phyloP scores from a whole-genome alignment of 1,284 basidiomycete species.

The Rhodotorula sp. region DNA sequence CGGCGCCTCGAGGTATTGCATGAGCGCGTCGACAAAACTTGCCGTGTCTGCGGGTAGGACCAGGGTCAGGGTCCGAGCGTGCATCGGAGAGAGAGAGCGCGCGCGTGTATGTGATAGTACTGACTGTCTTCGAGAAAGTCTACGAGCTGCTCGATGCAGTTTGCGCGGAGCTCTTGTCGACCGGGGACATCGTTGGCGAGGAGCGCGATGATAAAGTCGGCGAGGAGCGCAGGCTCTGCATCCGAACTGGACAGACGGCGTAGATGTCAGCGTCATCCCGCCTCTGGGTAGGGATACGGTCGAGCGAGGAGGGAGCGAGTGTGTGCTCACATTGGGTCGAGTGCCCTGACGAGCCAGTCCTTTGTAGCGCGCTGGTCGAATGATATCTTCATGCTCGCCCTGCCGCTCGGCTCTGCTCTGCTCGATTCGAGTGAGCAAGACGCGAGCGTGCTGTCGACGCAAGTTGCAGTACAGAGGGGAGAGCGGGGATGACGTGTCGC shows the following conservation, averaged over 20 bases:
- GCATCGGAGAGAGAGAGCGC: neutral
- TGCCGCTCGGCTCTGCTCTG: no score
- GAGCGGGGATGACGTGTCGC: neutral
- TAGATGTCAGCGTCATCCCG: no score
- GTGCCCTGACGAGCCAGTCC: slow-evolving; percentile 71
- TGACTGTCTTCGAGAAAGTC: slow-evolving; percentile 78
- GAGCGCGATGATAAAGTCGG: slow-evolving; percentile 92
- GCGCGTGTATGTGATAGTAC: neutral
- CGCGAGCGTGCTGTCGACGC: no score
- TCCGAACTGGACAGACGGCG: slow-evolving; percentile 67
- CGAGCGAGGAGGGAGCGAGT: no score
- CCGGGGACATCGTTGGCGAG: slow-evolving; percentile 84
- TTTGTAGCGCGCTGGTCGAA: slow-evolving; percentile 26
- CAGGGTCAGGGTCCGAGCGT: neutral
- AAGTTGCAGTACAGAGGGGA: no score
- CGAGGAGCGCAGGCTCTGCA: slow-evolving; percentile 88
- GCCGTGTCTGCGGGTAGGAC: slow-evolving; percentile 60
- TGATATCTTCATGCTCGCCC: neutral
- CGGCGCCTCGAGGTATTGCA: slow-evolving; percentile 53
- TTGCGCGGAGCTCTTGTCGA: slow-evolving; percentile 68
- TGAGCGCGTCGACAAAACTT: slow-evolving; percentile 77
- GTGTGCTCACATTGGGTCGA: slow-evolving; percentile 73
- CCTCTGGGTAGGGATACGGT: no score
- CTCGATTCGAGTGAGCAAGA: no score
- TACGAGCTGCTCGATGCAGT: slow-evolving; percentile 71